Base-by-base conservation (phyloP, 116 monocot species). In the Iris pallida region DNA sequence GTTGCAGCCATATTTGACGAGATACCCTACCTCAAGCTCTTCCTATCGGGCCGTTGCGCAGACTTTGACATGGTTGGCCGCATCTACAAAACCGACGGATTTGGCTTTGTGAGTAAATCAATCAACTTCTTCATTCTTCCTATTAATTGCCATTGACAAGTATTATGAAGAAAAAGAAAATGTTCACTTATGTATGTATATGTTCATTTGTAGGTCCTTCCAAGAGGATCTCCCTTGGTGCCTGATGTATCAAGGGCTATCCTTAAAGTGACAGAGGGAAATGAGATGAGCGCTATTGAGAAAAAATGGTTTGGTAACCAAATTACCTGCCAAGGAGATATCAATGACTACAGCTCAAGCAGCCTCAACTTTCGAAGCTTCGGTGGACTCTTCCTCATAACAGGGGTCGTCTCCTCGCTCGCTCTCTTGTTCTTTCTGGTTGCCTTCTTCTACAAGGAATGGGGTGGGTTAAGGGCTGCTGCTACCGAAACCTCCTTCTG, bases 361-460 rank as follows among this genome's bases (percentile, higher is more conserved):
- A 85, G 80, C 45, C 82, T 89, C 40, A 8, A 58, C 16, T 75
- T 89, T 58, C n/a, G 14, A n/a, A 89, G 82, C 43, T 89, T 89
- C 61, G 45, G 66, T 8, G 89, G 89, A 7, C 73, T 89, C 52
- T 89, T 89, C 75, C 79, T 89, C 74, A 85, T 85, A 57, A 85
- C 80, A 5, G 85, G 82, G 4, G 53, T 16, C 13, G 67, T 64
- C 14, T 85, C 85, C 0, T 4, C 13, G 7, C 65, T 80, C 11
- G 75, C 78, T 14, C 15, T 78, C 57, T 0, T 80, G 6, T 2
- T 69, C 42, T 78, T 54, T 56, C 13, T 77, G 10, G 16, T 57
- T 47, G 42, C 47, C 16, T 84, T 80, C 64, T 17, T 70, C 15
- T 76, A 56, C 73, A 18, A 63, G 45, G 43, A 88, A 8, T 44